Evolutionary conservation across 2,329 filamentous ascomycete genomes (phyloP).

Genomic region (Pestalotiopsis sp.): DNA sequence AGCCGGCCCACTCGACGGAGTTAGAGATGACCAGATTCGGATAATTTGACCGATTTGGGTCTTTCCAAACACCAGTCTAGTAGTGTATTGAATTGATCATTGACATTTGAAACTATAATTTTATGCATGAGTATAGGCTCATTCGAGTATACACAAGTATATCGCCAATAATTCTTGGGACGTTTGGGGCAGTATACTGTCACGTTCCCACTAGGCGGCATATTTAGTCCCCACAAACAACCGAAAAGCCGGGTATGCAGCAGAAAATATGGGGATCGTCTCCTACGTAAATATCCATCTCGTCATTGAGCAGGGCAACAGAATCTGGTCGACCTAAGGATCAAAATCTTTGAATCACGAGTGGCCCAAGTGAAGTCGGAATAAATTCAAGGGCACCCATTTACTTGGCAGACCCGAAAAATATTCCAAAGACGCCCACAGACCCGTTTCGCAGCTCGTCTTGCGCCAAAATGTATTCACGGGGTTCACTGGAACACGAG

Average conservation of each 20-base stretch:
- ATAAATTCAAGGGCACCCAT: neutral
- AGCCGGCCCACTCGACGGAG: no score
- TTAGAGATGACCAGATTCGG: no score
- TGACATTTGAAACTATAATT: no score
- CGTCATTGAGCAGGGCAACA: neutral
- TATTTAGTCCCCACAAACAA: neutral
- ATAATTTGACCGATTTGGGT: no score
- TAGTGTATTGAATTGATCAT: no score
- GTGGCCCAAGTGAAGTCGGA: neutral
- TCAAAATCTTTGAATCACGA: neutral
- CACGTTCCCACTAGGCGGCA: neutral
- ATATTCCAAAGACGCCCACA: no score
- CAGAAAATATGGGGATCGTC: neutral
- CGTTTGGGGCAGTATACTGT: neutral
- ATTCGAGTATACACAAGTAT: no score
- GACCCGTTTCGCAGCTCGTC: neutral
- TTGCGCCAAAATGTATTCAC: neutral
- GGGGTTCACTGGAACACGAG: neutral
- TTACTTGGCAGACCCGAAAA: neutral
- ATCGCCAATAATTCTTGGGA: no score
- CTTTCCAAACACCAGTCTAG: no score
- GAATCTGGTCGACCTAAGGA: neutral
- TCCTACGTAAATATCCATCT: no score
- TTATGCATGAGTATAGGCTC: no score
- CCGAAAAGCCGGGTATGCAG: neutral